Evolutionary conservation across 164 flowering plant species (phyloP), one percentile per base, ranked within the genome.

Genomic region (Berberis vulgaris): DNA sequence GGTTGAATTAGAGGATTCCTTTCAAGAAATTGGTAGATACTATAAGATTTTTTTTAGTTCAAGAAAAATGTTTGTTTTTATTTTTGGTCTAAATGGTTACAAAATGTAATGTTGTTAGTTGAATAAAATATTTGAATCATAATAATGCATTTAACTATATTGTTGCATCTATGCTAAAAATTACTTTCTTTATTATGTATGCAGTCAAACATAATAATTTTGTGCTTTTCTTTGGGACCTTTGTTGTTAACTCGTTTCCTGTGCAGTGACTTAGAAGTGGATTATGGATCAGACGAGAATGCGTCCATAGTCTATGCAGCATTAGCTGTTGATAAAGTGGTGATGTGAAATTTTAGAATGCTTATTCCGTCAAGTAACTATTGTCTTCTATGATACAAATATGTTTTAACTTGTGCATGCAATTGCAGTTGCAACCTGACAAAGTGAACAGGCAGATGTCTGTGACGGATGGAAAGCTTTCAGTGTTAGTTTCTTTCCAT

Each of bases 321-420:
- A 41, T 71, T 92, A 69, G 84, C 79, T 73, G 98, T 93, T 69
- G 98, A 92, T 71, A 84, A 90, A 73, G 97, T 89, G 96, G 96
- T 87, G 55, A 62, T 26, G 26, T 26, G 0, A 26, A 26, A 26
- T 26, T 26, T 26, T 26, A 26, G 26, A 26, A 26, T 26, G 26
- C 0, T 26, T 26, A 26, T 26, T 52, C 11, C 11, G 10, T 1
- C 3, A 52, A 10, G n/a, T 4, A 13, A 10, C 41, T 10, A 11
- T 4, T 3, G 26, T 52, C 4, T 52, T 52, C 50, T 11, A 4
- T 12, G 11, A 52, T 4, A 6, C 10, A 52, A 5, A n/a, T 4
- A 52, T 11, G n/a, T 1, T 10, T 7, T 12, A 47, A 47, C 1
- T 70, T 55, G 8, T 38, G 6, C 67, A 59, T 61, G 61, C 50